These are phyloP conservation scores for Phytophthora sansomeana DNA, from an alignment of 352 stramenopile genomes.

Conservation along the genomic window DNA sequence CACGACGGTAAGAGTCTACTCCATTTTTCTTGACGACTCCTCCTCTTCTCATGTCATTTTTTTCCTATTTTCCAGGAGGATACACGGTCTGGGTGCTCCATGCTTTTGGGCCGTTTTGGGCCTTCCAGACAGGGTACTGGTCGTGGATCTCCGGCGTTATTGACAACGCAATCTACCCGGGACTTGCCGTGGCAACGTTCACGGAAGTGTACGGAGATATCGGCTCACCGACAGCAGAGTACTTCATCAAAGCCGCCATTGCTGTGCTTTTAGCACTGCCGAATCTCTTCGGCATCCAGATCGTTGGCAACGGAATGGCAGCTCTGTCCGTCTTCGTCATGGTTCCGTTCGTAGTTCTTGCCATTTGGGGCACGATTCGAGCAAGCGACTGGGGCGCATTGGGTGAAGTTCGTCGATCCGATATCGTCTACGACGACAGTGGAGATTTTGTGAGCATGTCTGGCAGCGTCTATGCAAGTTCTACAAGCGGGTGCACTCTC, in stretches of 20 bases:
- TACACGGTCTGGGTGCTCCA: constrained; percentile 93
- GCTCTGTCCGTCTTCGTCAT: constrained; percentile 88
- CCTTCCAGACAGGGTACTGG: constrained; percentile 83
- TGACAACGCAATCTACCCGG: constrained; percentile 94
- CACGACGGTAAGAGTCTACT: constrained; percentile 55
- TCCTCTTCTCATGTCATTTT: background rate
- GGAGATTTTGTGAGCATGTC: constrained; percentile 53
- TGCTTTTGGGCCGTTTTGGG: constrained; percentile 91
- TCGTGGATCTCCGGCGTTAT: constrained; percentile 91
- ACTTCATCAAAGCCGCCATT: constrained; percentile 55
- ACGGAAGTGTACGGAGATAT: constrained; percentile 49
- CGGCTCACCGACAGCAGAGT: constrained; percentile 38
- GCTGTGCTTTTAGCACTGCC: constrained; percentile 49
- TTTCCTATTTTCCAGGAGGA: constrained; percentile 46
- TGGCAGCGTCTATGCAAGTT: constrained; percentile 34
- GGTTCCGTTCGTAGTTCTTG: constrained; percentile 90
- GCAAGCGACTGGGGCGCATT: constrained; percentile 46
- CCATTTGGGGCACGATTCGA: constrained; percentile 41
- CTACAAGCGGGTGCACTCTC: background rate
- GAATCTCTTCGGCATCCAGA: constrained; percentile 68
- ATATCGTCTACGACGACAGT: constrained; percentile 43
- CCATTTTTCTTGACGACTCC: background rate
- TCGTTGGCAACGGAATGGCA: constrained; percentile 84
- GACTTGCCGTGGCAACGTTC: constrained; percentile 62
- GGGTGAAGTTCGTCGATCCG: constrained; percentile 43